Evolutionary conservation across 73 alveolate species (phyloP).

Genomic region (Tetrahymena elliotti): DNA sequence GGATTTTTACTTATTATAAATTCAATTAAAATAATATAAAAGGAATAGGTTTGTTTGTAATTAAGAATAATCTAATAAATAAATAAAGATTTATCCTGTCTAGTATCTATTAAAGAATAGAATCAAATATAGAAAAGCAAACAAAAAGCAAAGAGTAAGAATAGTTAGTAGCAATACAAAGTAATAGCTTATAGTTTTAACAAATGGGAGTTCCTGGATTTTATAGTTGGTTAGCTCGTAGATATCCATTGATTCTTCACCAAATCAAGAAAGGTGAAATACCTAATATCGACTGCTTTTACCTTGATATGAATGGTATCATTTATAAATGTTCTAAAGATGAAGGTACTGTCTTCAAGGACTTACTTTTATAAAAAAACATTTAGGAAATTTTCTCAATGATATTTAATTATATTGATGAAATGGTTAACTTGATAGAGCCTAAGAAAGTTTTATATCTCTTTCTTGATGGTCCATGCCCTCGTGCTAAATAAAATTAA

Average conservation of each 20-base stretch:
- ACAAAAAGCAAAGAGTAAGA: background rate
- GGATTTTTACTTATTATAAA: background rate
- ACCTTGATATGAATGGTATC: conserved; percentile 95
- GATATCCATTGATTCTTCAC: conserved; percentile 86
- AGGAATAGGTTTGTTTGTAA: background rate
- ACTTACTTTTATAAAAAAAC: conserved; percentile 59
- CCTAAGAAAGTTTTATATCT: conserved; percentile 83
- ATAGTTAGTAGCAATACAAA: background rate
- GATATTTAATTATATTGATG: conserved; percentile 80
- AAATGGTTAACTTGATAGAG: conserved; percentile 69
- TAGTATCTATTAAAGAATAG: background rate
- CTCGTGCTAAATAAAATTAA: conserved; percentile 98
- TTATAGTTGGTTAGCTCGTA: conserved; percentile 82
- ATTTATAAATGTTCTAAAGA: conserved; percentile 88
- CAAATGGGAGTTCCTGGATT: conserved; percentile 97
- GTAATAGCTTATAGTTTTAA: background rate
- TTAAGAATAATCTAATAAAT: background rate
- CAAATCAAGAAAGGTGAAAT: conserved; percentile 62
- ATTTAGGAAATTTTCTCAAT: conserved; percentile 70
- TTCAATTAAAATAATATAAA: background rate
- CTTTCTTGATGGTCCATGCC: conserved; percentile 97
- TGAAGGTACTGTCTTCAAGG: conserved; percentile 58
- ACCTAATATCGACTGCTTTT: conserved; percentile 86
- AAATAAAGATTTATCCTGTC: background rate
- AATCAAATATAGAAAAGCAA: background rate